Evolutionary conservation across 495 filamentous ascomycete genomes (phyloP), one percentile per base, ranked within the genome.

Genomic region (Neurospora sp.): DNA sequence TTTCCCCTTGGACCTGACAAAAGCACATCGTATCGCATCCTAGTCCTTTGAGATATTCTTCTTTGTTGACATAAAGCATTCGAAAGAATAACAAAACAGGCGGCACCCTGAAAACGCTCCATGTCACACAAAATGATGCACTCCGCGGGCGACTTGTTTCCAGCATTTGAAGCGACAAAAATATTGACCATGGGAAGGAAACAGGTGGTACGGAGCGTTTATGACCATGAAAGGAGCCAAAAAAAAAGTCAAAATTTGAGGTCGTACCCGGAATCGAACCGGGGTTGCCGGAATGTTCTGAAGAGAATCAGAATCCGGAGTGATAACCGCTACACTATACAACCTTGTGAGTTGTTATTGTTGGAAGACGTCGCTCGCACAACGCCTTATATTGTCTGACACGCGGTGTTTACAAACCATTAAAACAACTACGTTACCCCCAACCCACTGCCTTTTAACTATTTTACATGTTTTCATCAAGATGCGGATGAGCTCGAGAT

Each of bases 261-360:
- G 77, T 78, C 77, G 74, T 79, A 78, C 77, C 77, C 77, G 76
- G 77, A 78, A 76, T 79, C 77, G 76, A 79, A 79, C 76, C 76
- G 76, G 77, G 77, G 77, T 79, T 73, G 31, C 77, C 77, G 72
- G 75, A 78, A 77, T 35, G 22, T 61, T 61, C 22, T 61, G 22
- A 35, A 59, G 48, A 16, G 27, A 61, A 61, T 61, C 53, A 61
- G 53, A 61, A 61, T 61, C 53, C 53, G 53, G 53, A 65, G 53
- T 65, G 53, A 65, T 65, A 65, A 65, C 53, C 53, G 53, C 53
- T 65, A 65, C 53, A 65, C 53, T 65, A 65, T 65, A 65, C 53
- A 65, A 53, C 45, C 45, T 6, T 14, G 4, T 7, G 4, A 53
- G 20, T 53, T 53, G 20, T 53, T 6, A 14, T 27, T 53, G 48